Evolutionary conservation across 2,329 filamentous ascomycete genomes (phyloP).

Genomic region (Sporothrix pallida): DNA sequence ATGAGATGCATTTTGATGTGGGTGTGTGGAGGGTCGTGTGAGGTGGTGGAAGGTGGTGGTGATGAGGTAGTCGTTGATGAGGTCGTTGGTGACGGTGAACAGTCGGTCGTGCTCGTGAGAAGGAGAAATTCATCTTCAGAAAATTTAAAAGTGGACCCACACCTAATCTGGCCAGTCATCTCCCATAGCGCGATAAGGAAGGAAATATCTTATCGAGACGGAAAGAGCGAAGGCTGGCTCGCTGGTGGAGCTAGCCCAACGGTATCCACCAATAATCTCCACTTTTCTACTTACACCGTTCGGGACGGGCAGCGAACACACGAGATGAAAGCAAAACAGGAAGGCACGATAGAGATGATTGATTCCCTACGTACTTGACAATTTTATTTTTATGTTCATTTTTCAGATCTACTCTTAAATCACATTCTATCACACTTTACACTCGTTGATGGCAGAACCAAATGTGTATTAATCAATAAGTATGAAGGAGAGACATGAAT

Average conservation of each 20-base stretch:
- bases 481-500: conserved; percentile 27
- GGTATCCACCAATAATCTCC: neutral
- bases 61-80: neutral
- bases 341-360: neutral
- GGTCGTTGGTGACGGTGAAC: neutral
- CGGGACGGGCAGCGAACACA: neutral
- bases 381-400: neutral
- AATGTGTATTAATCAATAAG: conserved; percentile 11
- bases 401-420: neutral
- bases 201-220: conserved; percentile 8
- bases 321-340: neutral
- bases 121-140: neutral
- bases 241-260: too few species aligned
- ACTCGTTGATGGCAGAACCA: neutral
- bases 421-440: neutral
- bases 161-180: neutral
- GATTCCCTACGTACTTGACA: too few species aligned
- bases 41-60: neutral
- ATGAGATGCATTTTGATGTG: conserved; percentile 61
- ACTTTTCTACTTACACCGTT: conserved; percentile 24
- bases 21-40: neutral
- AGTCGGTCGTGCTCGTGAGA: too few species aligned
- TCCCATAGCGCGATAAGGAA: neutral
- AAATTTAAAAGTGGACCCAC: conserved; percentile 22
- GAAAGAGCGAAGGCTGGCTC: too few species aligned